Percentiles rank a stretch among this genome's conserved stretches.
Conservation (phyloP, 305 asterid genomes). For the Solanum hybrid region DNA sequence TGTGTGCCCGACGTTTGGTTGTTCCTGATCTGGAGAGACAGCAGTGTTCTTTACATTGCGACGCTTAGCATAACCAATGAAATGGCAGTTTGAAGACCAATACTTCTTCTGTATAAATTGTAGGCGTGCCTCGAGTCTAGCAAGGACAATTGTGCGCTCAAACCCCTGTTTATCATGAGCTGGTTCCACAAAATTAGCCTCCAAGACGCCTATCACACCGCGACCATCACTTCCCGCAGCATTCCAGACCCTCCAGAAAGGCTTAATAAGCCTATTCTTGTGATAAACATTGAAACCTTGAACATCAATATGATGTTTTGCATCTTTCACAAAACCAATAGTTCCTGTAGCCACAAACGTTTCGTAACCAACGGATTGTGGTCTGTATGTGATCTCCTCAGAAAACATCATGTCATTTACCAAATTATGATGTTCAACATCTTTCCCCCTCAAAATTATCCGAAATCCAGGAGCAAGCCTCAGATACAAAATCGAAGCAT, state of each 20-base stretch:
- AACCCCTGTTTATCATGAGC: slow-evolving; percentile 81
- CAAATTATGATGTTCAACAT: slow-evolving; percentile 47
- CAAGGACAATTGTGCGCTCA: slow-evolving; percentile 49
- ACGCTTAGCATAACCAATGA: slow-evolving; percentile 60
- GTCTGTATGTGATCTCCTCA: slow-evolving; percentile 29
- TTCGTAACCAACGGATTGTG: slow-evolving; percentile 23
- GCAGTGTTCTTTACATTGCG: slow-evolving; percentile 24
- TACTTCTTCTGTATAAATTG: slow-evolving; percentile 39
- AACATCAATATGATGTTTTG: slow-evolving; percentile 55
- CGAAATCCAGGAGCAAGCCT: slow-evolving; percentile 45
- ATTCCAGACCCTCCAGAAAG: slow-evolving; percentile 84
- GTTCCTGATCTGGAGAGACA: slow-evolving; percentile 14
- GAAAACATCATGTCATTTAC: slow-evolving; percentile 35
- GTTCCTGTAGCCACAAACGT: slow-evolving; percentile 25
- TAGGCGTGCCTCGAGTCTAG: slow-evolving; percentile 55
- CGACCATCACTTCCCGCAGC: slow-evolving; percentile 85
- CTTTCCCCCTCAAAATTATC: slow-evolving; percentile 44
- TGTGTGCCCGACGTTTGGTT: slow-evolving; percentile 12
- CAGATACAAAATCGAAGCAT: slow-evolving; percentile 59
- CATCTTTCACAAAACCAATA: slow-evolving; percentile 73
- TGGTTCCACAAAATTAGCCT: slow-evolving; percentile 82
- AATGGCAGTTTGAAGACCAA: slow-evolving; percentile 52
- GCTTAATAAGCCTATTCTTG: slow-evolving; percentile 75
- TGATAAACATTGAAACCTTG: slow-evolving; percentile 86
- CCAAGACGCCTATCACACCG: slow-evolving; percentile 51